Percentiles rank a stretch among this genome's conserved stretches.
Evolutionary conservation across 2,329 filamentous ascomycete genomes (phyloP).

Genomic region (Botrytis medusae): DNA sequence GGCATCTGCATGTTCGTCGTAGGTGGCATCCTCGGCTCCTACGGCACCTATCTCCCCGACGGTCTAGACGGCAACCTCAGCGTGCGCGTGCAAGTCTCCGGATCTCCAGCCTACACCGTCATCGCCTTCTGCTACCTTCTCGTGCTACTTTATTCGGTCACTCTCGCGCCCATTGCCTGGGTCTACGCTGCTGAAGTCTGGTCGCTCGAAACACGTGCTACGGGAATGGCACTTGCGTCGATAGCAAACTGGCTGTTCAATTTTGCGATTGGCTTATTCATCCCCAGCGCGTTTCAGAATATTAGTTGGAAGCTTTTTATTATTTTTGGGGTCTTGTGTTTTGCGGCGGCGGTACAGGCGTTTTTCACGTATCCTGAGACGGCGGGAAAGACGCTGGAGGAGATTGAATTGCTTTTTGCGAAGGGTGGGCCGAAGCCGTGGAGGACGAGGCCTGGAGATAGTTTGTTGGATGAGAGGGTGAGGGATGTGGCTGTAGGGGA

Average conservation of each 20-base stretch:
- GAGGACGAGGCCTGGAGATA: conserved; percentile 28
- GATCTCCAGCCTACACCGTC: conserved; percentile 57
- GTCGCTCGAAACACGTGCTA: conserved; percentile 60
- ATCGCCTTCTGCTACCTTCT: conserved; percentile 66
- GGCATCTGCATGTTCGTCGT: conserved; percentile 49
- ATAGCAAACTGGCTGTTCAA: conserved; percentile 59
- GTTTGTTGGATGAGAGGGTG: conserved; percentile 28
- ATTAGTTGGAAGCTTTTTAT: conserved; percentile 57
- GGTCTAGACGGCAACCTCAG: conserved; percentile 50
- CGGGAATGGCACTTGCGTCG: conserved; percentile 57
- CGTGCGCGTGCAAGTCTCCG: conserved; percentile 53
- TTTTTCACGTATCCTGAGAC: conserved; percentile 41
- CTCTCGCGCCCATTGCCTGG: conserved; percentile 63
- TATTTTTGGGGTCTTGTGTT: conserved; percentile 49
- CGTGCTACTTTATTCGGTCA: conserved; percentile 63
- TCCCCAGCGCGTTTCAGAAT: conserved; percentile 57
- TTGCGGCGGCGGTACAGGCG: conserved; percentile 42
- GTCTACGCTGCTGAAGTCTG: conserved; percentile 66
- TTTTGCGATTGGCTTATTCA: conserved; percentile 59
- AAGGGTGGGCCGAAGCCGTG: conserved; percentile 31
- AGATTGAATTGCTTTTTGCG: conserved; percentile 40
- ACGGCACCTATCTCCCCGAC: conserved; percentile 45
- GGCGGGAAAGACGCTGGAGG: conserved; percentile 39
- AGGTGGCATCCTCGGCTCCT: conserved; percentile 45
- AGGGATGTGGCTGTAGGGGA: conserved; percentile 24